Base-by-base conservation (phyloP, 148 eudicot species). In the Chenopodium formosanum region DNA sequence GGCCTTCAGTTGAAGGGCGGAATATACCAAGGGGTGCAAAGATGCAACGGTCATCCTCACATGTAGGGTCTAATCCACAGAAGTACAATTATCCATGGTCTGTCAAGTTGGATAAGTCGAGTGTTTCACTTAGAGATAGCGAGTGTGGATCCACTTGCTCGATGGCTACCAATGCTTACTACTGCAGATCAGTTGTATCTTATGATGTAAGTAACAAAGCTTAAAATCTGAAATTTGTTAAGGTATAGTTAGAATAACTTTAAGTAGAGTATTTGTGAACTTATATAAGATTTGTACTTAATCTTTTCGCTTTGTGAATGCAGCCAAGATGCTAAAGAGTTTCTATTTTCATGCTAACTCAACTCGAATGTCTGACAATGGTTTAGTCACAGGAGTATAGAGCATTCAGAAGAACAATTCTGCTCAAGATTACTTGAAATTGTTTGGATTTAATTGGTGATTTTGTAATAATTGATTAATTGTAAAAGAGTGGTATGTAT, bases 61-160 rank as follows among this genome's bases (percentile, higher is more conserved):
- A 94, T n/a, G 91, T 95, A 8, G 92, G 97, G 0, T 71, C 98
- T 0, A 77, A 88, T 1, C 89, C 88, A 64, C 97, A 90, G 78
- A 91, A 88, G 46, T 85, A 83, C 48, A 92, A 93, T 29, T 89
- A 91, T 78, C 97, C 97, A 0, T 92, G 93, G 89, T 88, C 94
- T 0, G 76, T 92, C 44, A 95, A 91, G 88, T 90, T 95, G 8
- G 97, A 95, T 74, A 86, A 82, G 79, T 95, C 99, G 0, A 65
- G 85, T 7, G 87, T 90, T 65, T 95, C 99, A 0, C 89, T 95
- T 27, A 89, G 82, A 60, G 94, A 93, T 1, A 95, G 98, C 34
- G 98, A 95, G 85, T 95, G 97, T 77, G 97, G 97, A 64, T 95
- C 99, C 4, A 91, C 88, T 40, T 90, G 92, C 84, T 92, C 97